Percentiles rank a stretch among this genome's conserved stretches.
These are phyloP conservation scores for Geranium brycei DNA, from an alignment of 345 rosid genomes.

Conservation along the genomic window DNA sequence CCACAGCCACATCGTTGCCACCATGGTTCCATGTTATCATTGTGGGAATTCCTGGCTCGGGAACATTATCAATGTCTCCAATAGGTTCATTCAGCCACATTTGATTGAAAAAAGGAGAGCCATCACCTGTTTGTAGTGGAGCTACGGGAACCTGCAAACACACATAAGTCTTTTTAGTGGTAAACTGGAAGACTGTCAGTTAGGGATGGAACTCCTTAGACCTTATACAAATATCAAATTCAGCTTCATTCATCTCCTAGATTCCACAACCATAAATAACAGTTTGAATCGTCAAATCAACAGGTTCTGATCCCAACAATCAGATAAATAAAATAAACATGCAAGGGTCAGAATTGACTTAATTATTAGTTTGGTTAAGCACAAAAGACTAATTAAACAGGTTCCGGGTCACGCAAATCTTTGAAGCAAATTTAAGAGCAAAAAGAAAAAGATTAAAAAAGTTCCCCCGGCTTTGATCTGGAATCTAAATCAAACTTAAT, in stretches of 20 bases:
- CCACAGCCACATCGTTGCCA: constrained; percentile 71
- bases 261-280: too few species aligned
- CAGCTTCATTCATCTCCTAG: background rate
- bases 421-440: background rate
- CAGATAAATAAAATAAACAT: too few species aligned
- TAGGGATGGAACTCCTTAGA: background rate
- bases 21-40: constrained; percentile 79
- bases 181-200: constrained; percentile 8
- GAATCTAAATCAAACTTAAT: background rate
- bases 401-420: too few species aligned
- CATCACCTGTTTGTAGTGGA: constrained; percentile 48
- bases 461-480: background rate
- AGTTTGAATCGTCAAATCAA: too few species aligned
- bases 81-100: constrained; percentile 39
- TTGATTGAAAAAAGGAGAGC: constrained; percentile 27
- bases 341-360: too few species aligned
- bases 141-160: constrained; percentile 47
- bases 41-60: constrained; percentile 60
- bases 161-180: background rate
- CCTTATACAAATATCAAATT: background rate
- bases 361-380: too few species aligned
- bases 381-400: too few species aligned
- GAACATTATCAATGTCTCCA: constrained; percentile 24
- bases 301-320: too few species aligned
- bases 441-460: background rate